These are phyloP conservation scores for Sedum album DNA, from an alignment of 164 flowering plant genomes.

Conservation along the genomic window DNA sequence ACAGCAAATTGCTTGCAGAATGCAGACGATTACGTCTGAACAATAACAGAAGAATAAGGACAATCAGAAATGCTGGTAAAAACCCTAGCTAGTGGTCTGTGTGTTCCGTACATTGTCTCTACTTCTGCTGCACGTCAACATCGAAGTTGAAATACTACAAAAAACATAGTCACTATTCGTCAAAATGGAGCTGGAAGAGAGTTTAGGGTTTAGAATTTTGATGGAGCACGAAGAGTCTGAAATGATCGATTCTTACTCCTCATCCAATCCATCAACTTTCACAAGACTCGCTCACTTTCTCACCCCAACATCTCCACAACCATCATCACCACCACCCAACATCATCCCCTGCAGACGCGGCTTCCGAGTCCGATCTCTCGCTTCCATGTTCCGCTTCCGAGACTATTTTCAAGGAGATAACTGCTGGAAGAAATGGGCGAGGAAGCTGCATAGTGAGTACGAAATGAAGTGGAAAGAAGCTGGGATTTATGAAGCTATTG, in stretches of 20 bases:
- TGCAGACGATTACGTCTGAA: no score
- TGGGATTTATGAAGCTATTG: constrained; percentile 26
- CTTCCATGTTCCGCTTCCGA: not conserved
- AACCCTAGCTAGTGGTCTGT: no score
- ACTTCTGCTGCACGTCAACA: no score
- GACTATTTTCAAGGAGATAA: not conserved
- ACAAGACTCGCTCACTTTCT: constrained; percentile 24
- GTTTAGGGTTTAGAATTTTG: not conserved
- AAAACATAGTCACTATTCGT: no score
- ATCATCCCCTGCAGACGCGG: constrained; percentile 3
- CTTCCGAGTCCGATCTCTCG: not conserved
- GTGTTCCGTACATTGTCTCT: no score
- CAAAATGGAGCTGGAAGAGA: no score
- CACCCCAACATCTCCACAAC: constrained; percentile 10
- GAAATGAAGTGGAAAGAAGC: constrained; percentile 19
- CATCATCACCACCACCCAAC: constrained; percentile 10
- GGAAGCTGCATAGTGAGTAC: constrained; percentile 11
- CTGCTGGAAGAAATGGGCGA: constrained; percentile 22
- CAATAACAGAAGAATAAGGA: no score
- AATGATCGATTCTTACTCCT: not conserved
- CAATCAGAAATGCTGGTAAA: no score
- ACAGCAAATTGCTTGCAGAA: no score
- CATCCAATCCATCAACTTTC: constrained; percentile 8
- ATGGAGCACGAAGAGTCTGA: not conserved
- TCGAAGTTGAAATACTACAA: no score